These are phyloP conservation scores for Kwoniella shandongensis DNA, from an alignment of 768 basidiomycete species.

Conservation along the genomic window DNA sequence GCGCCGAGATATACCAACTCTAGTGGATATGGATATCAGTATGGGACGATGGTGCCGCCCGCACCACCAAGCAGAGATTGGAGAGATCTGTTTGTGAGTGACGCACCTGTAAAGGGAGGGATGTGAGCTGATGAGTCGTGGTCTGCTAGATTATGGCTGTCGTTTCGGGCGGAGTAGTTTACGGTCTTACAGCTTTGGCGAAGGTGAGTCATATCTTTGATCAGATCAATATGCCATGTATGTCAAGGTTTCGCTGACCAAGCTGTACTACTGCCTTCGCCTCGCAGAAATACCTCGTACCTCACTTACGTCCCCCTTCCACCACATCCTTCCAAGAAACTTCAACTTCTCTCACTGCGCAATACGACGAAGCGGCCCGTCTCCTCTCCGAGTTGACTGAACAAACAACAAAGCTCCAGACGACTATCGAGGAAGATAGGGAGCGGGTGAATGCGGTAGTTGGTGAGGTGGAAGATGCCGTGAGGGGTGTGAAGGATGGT, in stretches of 20 bases:
- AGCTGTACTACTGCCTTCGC: neutral
- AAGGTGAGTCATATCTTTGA: slow-evolving; percentile 58
- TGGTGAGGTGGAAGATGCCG: slow-evolving; percentile 46
- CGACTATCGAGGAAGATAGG: slow-evolving; percentile 39
- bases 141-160: slow-evolving; percentile 83
- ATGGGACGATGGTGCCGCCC: slow-evolving; percentile 48
- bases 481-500: slow-evolving; percentile 57
- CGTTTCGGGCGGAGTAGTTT: slow-evolving; percentile 79
- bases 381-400: slow-evolving; percentile 55
- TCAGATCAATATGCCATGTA: neutral
- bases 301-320: slow-evolving; percentile 84
- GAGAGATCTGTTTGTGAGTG: slow-evolving; percentile 92
- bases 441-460: slow-evolving; percentile 35
- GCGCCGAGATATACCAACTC: slow-evolving; percentile 17
- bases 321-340: slow-evolving; percentile 87
- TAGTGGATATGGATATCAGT: slow-evolving; percentile 24
- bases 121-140: slow-evolving; percentile 5
- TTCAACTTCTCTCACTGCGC: slow-evolving; percentile 75
- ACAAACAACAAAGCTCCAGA: slow-evolving; percentile 40
- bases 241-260: too few relatives aligned
- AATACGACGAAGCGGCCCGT: slow-evolving; percentile 63
- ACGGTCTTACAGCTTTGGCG: slow-evolving; percentile 76
- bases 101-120: too few relatives aligned
- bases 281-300: slow-evolving; percentile 81
- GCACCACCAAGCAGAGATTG: slow-evolving; percentile 74